Evolutionary conservation across 2,329 filamentous ascomycete genomes (phyloP).

Genomic region (Alternaria atra): DNA sequence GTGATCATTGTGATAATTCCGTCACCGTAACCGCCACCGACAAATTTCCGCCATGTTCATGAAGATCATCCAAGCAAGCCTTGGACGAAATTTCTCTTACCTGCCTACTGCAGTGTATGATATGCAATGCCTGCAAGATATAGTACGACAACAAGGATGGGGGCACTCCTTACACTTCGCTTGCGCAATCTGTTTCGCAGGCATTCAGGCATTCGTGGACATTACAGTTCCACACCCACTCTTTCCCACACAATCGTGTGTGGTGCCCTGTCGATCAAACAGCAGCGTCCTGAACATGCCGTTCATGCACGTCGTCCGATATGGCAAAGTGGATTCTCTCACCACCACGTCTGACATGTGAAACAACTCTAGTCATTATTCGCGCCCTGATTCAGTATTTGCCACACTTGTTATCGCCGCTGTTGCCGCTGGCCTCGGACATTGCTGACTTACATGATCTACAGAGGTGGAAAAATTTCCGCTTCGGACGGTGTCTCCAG

Average conservation of each 20-base stretch:
- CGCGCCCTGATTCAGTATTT: constrained; percentile 5
- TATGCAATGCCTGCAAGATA: background rate
- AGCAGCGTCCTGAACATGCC: constrained; percentile 12
- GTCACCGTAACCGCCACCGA: constrained; percentile 1
- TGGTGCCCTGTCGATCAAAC: constrained; percentile 17
- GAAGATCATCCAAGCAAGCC: background rate
- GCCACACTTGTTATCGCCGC: constrained; percentile 1
- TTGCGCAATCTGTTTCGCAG: constrained; percentile 17
- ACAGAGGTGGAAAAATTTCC: background rate
- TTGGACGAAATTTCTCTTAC: background rate
- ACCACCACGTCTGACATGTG: constrained; percentile 13
- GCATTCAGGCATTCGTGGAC: constrained; percentile 13
- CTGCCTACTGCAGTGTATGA: background rate
- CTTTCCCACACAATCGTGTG: constrained; percentile 12
- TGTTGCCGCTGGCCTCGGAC: constrained; percentile 5
- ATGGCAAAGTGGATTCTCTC: constrained; percentile 9
- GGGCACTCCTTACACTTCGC: constrained; percentile 7
- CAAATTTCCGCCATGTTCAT: constrained; percentile 1
- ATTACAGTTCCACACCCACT: constrained; percentile 4
- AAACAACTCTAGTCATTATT: constrained; percentile 11
- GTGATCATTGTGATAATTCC: background rate
- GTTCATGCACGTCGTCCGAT: constrained; percentile 18
- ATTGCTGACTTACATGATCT: constrained; percentile 10
- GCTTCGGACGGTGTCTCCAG: constrained; percentile 5
- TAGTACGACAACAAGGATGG: constrained; percentile 4